Percentiles rank a stretch among this genome's conserved stretches.
These are phyloP conservation scores for Bryum argenteum DNA, from an alignment of 225 moss, liverwort and hornwort species.

Conservation along the genomic window DNA sequence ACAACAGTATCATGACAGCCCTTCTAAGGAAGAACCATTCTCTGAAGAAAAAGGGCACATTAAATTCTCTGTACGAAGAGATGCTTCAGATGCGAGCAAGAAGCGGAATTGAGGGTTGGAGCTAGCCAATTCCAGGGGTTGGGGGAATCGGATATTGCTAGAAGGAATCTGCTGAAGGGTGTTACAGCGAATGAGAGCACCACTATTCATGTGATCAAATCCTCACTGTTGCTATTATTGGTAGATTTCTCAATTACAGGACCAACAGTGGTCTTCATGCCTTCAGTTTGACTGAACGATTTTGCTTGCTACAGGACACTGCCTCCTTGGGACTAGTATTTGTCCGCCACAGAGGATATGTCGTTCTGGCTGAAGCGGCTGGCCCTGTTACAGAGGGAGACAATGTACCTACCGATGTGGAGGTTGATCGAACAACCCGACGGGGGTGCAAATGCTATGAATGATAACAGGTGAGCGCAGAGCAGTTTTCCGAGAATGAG, in stretches of 20 bases:
- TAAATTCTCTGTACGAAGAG: slow-evolving; percentile 44
- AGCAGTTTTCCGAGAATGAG: too few species aligned
- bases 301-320: slow-evolving; percentile 49
- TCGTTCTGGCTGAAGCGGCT: slow-evolving; percentile 58
- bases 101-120: slow-evolving; percentile 45
- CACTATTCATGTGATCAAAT: slow-evolving; percentile 56
- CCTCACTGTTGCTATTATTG: neutral
- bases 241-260: neutral
- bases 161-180: slow-evolving; percentile 65
- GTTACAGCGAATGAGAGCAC: slow-evolving; percentile 77
- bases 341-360: slow-evolving; percentile 61
- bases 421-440: slow-evolving; percentile 64
- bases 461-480: slow-evolving; percentile 52
- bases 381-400: slow-evolving; percentile 44
- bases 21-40: slow-evolving; percentile 25
- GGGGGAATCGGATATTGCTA: slow-evolving; percentile 47
- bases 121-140: slow-evolving; percentile 44
- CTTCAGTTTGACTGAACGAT: neutral
- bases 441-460: slow-evolving; percentile 67
- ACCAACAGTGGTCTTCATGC: neutral
- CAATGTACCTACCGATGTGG: slow-evolving; percentile 35
- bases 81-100: slow-evolving; percentile 53
- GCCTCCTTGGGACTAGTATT: slow-evolving; percentile 61
- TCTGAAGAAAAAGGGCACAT: slow-evolving; percentile 42
- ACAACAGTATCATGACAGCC: slow-evolving; percentile 41